These are phyloP conservation scores for Amphibolis antarctica DNA, from an alignment of 106 monocot species.

Conservation along the genomic window DNA sequence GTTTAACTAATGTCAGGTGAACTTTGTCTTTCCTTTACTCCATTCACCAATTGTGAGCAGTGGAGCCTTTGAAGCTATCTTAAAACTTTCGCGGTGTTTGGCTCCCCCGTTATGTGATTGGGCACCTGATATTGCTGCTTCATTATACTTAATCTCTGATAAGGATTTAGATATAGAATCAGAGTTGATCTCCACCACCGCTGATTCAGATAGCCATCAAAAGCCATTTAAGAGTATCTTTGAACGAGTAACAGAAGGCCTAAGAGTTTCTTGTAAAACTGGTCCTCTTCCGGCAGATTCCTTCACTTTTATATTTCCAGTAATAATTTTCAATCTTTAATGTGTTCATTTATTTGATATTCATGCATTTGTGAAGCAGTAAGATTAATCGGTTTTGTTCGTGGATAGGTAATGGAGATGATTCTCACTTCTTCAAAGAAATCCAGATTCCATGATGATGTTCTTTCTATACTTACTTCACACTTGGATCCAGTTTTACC, in stretches of 20 bases:
- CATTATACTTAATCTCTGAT: constrained; percentile 45
- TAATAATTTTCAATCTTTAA: constrained; percentile 8
- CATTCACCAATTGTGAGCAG: constrained; percentile 64
- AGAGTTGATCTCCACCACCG: constrained; percentile 32
- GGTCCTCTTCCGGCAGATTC: constrained; percentile 96
- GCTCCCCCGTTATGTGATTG: constrained; percentile 81
- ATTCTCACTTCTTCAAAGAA: constrained; percentile 77
- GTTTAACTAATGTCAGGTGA: constrained; percentile 43
- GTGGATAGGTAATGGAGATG: constrained; percentile 61
- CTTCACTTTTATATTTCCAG: constrained; percentile 89
- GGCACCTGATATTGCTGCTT: constrained; percentile 81
- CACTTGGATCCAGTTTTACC: constrained; percentile 95
- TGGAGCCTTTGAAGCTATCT: constrained; percentile 68
- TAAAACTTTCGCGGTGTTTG: constrained; percentile 63
- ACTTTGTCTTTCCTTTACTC: constrained; percentile 66
- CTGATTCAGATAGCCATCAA: constrained; percentile 27
- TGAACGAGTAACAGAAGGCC: constrained; percentile 53
- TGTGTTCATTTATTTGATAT: neutral
- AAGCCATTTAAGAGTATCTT: constrained; percentile 39
- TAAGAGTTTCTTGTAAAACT: constrained; percentile 55
- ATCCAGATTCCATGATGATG: constrained; percentile 79
- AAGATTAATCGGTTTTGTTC: neutral
- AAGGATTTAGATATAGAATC: constrained; percentile 25
- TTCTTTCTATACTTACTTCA: constrained; percentile 66
- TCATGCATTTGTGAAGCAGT: neutral